These are phyloP conservation scores for Mycena crocata DNA, from an alignment of 768 basidiomycete genomes.

Conservation along the genomic window DNA sequence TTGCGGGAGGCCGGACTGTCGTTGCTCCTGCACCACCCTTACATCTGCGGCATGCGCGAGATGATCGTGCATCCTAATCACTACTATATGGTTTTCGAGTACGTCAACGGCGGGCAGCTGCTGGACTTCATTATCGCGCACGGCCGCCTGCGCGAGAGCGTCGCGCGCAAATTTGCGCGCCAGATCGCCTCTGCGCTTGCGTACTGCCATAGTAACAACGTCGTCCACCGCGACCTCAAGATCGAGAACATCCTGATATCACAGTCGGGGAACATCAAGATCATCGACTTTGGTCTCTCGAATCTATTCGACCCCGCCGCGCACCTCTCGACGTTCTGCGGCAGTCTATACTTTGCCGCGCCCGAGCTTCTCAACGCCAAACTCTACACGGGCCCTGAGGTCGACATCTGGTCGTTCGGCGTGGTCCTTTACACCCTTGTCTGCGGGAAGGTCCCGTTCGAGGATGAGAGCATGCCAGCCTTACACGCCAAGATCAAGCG, in stretches of 20 bases:
- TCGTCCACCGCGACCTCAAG: conserved; percentile 98
- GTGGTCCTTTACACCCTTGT: conserved; percentile 99
- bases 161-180: conserved; percentile 95
- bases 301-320: conserved; percentile 88
- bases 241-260: conserved; percentile 99
- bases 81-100: conserved; percentile 99
- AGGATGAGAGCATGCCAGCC: conserved; percentile 99
- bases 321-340: conserved; percentile 95
- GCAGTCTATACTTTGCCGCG: conserved; percentile 97
- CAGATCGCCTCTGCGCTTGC: conserved; percentile 97
- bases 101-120: conserved; percentile 99
- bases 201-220: conserved; percentile 97
- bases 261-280: conserved; percentile 98
- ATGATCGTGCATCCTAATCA: conserved; percentile 98
- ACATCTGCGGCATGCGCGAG: conserved; percentile 99
- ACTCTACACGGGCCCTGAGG: conserved; percentile 96
- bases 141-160: conserved; percentile 92
- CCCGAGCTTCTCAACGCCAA: conserved; percentile 97
- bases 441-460: conserved; percentile 98
- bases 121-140: conserved; percentile 99
- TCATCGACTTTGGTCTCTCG: conserved; percentile 98
- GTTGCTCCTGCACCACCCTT: conserved; percentile 96
- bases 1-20: conserved; percentile 95
- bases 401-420: conserved; percentile 99
- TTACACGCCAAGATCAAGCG: conserved; percentile 99